Percentiles rank a stretch among this genome's conserved stretches.
phyloP scores from a whole-genome alignment of 805 yeast species.

The Ogataea henricii region DNA sequence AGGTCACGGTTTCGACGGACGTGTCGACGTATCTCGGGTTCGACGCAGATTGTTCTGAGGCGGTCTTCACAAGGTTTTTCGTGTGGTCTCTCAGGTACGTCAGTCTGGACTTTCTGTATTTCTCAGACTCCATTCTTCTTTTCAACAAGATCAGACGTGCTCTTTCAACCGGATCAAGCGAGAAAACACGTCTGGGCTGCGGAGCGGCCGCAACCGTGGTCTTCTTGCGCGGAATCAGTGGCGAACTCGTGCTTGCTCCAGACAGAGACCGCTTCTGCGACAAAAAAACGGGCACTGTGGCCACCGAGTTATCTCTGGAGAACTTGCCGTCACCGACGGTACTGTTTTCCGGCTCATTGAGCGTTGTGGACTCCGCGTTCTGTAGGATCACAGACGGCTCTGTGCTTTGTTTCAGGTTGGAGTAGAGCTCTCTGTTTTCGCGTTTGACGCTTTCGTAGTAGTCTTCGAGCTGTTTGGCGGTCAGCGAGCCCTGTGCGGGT shows the following conservation, averaged over 20 bases:
- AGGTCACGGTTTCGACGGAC: conserved; percentile 24
- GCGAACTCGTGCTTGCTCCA: conserved; percentile 5
- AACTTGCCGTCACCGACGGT: not conserved
- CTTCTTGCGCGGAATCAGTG: not conserved
- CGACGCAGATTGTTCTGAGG: conserved; percentile 9
- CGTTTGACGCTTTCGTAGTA: conserved; percentile 30
- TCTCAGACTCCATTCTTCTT: conserved; percentile 44
- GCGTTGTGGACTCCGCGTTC: conserved; percentile 18
- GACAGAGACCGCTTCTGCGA: conserved; percentile 9
- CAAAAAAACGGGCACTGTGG: not conserved
- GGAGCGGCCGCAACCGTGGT: not conserved
- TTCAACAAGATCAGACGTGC: conserved; percentile 35
- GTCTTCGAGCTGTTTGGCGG: conserved; percentile 31
- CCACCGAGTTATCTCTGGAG: not conserved
- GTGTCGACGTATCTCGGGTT: conserved; percentile 25
- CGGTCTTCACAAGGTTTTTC: conserved; percentile 25
- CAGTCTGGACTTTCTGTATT: conserved; percentile 49
- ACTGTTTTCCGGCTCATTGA: conserved; percentile 9
- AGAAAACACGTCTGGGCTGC: conserved; percentile 11
- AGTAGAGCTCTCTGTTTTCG: conserved; percentile 23
- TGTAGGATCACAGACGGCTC: conserved; percentile 3
- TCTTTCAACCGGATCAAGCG: conserved; percentile 36
- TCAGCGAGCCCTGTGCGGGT: conserved; percentile 20
- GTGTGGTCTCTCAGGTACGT: conserved; percentile 41
- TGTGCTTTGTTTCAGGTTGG: conserved; percentile 17